Percentiles rank a stretch among this genome's conserved stretches.
phyloP scores from a whole-genome alignment of 768 basidiomycete genomes.

The Xerocomellus amylosporus region DNA sequence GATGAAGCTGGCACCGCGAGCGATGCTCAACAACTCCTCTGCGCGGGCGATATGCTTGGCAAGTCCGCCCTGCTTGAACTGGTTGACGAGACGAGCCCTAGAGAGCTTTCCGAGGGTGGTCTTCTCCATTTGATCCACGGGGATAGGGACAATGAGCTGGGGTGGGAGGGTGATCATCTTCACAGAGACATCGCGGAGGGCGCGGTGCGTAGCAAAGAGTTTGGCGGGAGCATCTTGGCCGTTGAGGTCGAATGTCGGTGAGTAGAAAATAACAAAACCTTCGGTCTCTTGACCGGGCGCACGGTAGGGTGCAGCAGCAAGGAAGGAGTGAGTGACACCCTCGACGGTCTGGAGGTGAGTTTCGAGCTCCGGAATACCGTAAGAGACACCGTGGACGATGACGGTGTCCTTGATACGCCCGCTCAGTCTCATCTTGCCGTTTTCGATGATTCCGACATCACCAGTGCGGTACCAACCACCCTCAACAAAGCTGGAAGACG shows the following conservation, averaged over 20 bases:
- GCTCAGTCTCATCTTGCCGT: no score
- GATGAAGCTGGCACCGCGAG: no score
- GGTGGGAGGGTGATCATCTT: constrained; percentile 36
- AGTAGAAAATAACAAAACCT: constrained; percentile 43
- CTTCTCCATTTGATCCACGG: constrained; percentile 37
- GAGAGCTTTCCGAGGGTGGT: constrained; percentile 45
- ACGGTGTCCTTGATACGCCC: no score
- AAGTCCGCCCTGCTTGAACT: constrained; percentile 36
- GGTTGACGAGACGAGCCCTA: constrained; percentile 34
- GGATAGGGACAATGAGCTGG: constrained; percentile 38
- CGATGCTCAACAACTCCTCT: no score
- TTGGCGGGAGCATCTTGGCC: constrained; percentile 22
- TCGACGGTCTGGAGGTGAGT: no score
- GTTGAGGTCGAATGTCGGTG: constrained; percentile 27
- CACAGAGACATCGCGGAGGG: constrained; percentile 29
- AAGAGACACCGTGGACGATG: no score
- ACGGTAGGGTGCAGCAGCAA: no score
- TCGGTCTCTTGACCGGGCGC: constrained; percentile 35
- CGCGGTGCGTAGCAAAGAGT: constrained; percentile 26
- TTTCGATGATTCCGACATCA: no score
- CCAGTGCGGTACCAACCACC: no score
- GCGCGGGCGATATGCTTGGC: constrained; percentile 20
- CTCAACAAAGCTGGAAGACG: no score
- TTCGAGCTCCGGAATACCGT: no score
- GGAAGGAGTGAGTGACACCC: no score